A percentile compares a stretch with the other conserved stretches of the same genome.
phyloP scores from a whole-genome alignment of 2,329 filamentous ascomycete genomes.

The Berkeleyomyces basicola region DNA sequence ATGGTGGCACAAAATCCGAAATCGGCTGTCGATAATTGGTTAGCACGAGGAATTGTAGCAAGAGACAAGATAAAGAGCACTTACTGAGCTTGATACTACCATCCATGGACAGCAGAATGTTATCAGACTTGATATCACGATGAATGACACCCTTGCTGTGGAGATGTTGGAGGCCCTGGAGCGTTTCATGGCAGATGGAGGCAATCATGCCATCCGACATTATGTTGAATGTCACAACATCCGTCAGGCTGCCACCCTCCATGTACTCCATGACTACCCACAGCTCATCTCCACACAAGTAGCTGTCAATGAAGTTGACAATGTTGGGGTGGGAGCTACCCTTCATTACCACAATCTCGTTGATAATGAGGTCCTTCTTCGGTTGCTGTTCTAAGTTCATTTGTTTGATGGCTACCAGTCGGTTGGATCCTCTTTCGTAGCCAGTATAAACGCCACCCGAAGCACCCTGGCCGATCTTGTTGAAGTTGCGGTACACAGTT shows the following conservation, averaged over 20 bases:
- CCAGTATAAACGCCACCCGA: constrained; percentile 92
- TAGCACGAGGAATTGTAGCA: neutral
- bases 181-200: constrained; percentile 82
- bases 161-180: constrained; percentile 81
- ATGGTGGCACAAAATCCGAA: constrained; percentile 98
- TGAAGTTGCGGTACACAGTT: constrained; percentile 69
- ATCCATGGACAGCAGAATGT: constrained; percentile 83
- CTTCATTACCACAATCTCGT: constrained; percentile 98
- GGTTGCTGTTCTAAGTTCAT: constrained; percentile 98
- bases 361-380: constrained; percentile 98
- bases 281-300: constrained; percentile 71
- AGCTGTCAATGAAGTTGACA: constrained; percentile 98
- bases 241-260: constrained; percentile 93
- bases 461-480: constrained; percentile 93
- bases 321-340: constrained; percentile 97
- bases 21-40: constrained; percentile 50
- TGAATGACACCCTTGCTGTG: constrained; percentile 98
- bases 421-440: constrained; percentile 67
- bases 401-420: constrained; percentile 94
- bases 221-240: constrained; percentile 97
- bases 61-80: constrained; percentile 21
- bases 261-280: constrained; percentile 99
- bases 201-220: constrained; percentile 98
- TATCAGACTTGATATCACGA: constrained; percentile 97
- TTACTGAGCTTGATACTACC: constrained; percentile 95